phyloP scores from a whole-genome alignment of 148 eudicot species.

The Mesembryanthemum crystallinum region DNA sequence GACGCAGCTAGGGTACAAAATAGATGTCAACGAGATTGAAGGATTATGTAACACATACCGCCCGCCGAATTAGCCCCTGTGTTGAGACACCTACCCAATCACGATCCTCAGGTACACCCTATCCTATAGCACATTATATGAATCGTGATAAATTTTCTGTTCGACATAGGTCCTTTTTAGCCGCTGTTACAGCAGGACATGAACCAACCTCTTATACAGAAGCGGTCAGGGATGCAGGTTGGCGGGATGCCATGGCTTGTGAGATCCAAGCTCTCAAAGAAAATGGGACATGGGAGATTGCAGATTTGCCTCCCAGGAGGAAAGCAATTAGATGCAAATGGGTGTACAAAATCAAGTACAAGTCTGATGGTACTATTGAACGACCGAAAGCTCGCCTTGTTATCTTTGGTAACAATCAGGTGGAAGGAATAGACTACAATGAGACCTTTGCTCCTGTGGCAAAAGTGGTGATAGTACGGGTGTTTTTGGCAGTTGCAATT shows the following conservation, averaged over 20 bases:
- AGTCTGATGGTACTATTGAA: not conserved
- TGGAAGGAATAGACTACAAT: not conserved
- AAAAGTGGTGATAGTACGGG: too few species aligned
- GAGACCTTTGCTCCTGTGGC: not conserved
- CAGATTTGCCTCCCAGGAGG: not conserved
- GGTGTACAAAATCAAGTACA: not conserved
- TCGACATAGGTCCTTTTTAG: not conserved
- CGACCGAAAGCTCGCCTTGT: not conserved
- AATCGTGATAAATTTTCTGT: not conserved
- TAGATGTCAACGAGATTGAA: not conserved
- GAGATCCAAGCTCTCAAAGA: not conserved
- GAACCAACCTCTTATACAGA: not conserved
- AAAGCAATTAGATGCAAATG: not conserved
- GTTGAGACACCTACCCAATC: not conserved
- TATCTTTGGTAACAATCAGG: not conserved
- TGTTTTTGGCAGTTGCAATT: too few species aligned
- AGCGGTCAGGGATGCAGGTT: not conserved
- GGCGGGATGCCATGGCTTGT: not conserved
- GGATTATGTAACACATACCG: not conserved
- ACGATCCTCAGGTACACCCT: not conserved
- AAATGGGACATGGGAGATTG: not conserved
- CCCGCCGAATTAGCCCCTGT: not conserved
- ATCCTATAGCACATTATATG: not conserved
- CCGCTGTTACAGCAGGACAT: not conserved
- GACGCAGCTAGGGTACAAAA: not conserved